phyloP scores from a whole-genome alignment of 2,329 filamentous ascomycete genomes.

The Blastomyces parvus region DNA sequence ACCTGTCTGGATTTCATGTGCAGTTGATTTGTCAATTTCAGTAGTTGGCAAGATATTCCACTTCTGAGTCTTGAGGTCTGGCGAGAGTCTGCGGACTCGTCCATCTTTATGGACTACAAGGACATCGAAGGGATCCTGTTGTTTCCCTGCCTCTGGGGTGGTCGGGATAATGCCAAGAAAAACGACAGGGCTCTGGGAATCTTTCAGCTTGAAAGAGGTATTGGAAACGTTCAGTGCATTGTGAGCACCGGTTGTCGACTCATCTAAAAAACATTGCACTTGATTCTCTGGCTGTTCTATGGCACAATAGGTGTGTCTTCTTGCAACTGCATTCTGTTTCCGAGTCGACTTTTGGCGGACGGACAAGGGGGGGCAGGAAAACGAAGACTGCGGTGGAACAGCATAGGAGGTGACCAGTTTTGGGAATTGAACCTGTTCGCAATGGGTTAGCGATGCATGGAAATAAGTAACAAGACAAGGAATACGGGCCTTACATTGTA shows the following conservation, averaged over 20 bases:
- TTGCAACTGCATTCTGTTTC: conserved; percentile 29
- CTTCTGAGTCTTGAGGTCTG: conserved; percentile 32
- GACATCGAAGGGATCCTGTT: conserved; percentile 30
- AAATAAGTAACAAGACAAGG: not conserved
- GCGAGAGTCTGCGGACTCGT: conserved; percentile 31
- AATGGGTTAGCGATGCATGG: conserved; percentile 6
- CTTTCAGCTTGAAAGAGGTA: conserved; percentile 30
- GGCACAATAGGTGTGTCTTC: conserved; percentile 49
- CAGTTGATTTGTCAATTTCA: conserved; percentile 22
- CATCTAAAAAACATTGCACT: conserved; percentile 47
- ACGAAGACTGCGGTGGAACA: conserved; percentile 49
- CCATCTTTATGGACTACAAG: conserved; percentile 38
- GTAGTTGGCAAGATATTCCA: conserved; percentile 33
- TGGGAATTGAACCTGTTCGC: conserved; percentile 48
- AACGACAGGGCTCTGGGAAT: conserved; percentile 29
- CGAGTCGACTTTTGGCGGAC: conserved; percentile 43
- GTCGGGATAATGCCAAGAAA: conserved; percentile 33
- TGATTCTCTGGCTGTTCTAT: conserved; percentile 41
- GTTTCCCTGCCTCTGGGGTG: conserved; percentile 18
- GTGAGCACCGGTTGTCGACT: conserved; percentile 27
- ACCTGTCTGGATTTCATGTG: conserved; percentile 26
- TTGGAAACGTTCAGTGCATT: conserved; percentile 31
- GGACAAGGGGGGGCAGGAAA: conserved; percentile 50
- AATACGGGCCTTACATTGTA: conserved; percentile 45
- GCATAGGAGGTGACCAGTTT: conserved; percentile 53